Percentiles rank a stretch among this genome's conserved stretches.
phyloP scores from a whole-genome alignment of 2,329 filamentous ascomycete genomes.

The Sclerotinia glacialis region DNA sequence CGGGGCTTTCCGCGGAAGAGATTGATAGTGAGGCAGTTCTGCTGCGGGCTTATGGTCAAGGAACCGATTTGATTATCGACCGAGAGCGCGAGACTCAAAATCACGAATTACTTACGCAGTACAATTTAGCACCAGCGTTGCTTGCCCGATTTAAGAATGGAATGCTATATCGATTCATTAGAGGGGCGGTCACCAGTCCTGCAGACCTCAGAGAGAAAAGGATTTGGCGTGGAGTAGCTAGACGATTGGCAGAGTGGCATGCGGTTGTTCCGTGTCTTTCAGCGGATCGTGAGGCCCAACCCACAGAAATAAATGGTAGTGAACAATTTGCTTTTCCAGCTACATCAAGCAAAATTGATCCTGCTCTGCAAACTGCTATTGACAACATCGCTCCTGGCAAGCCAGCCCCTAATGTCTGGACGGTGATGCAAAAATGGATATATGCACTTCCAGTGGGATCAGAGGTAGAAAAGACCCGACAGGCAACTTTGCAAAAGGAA shows the following conservation, averaged over 20 bases:
- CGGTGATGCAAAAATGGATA: slow-evolving; percentile 95
- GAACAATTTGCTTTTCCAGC: slow-evolving; percentile 34
- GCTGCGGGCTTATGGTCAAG: slow-evolving; percentile 88
- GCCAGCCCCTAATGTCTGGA: slow-evolving; percentile 85
- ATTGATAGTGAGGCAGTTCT: slow-evolving; percentile 83
- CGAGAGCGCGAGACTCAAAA: slow-evolving; percentile 77
- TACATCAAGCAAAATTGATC: slow-evolving; percentile 38
- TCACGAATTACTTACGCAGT: slow-evolving; percentile 81
- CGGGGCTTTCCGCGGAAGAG: slow-evolving; percentile 70
- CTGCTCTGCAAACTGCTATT: slow-evolving; percentile 45
- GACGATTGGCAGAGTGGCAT: slow-evolving; percentile 89
- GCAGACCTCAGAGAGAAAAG: slow-evolving; percentile 72
- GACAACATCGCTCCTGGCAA: slow-evolving; percentile 60
- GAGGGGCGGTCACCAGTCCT: slow-evolving; percentile 74
- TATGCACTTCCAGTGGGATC: slow-evolving; percentile 74
- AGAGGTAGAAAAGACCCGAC: slow-evolving; percentile 64
- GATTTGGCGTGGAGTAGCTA: slow-evolving; percentile 80
- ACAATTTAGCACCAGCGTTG: slow-evolving; percentile 80
- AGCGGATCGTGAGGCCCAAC: slow-evolving; percentile 33
- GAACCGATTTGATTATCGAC: slow-evolving; percentile 93
- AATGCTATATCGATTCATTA: slow-evolving; percentile 89
- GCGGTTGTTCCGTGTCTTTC: slow-evolving; percentile 62
- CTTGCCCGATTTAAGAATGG: slow-evolving; percentile 94
- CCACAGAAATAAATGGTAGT: slow-evolving; percentile 43
- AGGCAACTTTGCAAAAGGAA: slow-evolving; percentile 69